A percentile compares a stretch with the other conserved stretches of the same genome.
These are phyloP conservation scores for Medicago ruthenica DNA, from an alignment of 306 rosid genomes.

Conservation along the genomic window DNA sequence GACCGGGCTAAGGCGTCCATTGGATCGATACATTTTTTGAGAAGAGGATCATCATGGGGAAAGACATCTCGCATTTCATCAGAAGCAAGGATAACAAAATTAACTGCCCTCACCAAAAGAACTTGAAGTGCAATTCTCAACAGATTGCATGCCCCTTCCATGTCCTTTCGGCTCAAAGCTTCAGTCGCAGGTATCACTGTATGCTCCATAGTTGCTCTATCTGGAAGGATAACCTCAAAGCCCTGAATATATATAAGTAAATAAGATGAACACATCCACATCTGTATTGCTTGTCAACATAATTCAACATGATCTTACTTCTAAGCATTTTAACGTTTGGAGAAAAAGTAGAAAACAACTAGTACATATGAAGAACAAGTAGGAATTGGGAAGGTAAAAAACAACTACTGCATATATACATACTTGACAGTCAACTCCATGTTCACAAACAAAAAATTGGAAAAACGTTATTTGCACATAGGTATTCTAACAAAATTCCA, in stretches of 20 bases:
- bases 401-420: background rate
- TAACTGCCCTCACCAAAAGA: slow-evolving; percentile 79
- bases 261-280: slow-evolving; percentile 5
- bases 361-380: background rate
- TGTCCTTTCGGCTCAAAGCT: slow-evolving; percentile 75
- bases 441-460: background rate
- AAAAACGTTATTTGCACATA: background rate
- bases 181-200: slow-evolving; percentile 70
- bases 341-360: background rate
- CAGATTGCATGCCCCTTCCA: slow-evolving; percentile 78
- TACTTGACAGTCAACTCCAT: background rate
- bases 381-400: background rate
- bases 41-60: slow-evolving; percentile 63
- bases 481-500: too few relatives aligned
- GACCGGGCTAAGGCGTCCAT: slow-evolving; percentile 53
- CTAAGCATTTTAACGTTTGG: background rate
- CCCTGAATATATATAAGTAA: slow-evolving; percentile 57
- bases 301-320: background rate
- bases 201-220: slow-evolving; percentile 80
- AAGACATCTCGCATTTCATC: slow-evolving; percentile 68
- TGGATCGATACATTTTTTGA: slow-evolving; percentile 55
- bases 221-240: slow-evolving; percentile 76
- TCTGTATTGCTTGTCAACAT: background rate
- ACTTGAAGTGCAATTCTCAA: slow-evolving; percentile 77
- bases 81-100: slow-evolving; percentile 66